Base-by-base conservation (phyloP, 1,284 basidiomycete genomes). In the Mycosarcoma mackinlayi region DNA sequence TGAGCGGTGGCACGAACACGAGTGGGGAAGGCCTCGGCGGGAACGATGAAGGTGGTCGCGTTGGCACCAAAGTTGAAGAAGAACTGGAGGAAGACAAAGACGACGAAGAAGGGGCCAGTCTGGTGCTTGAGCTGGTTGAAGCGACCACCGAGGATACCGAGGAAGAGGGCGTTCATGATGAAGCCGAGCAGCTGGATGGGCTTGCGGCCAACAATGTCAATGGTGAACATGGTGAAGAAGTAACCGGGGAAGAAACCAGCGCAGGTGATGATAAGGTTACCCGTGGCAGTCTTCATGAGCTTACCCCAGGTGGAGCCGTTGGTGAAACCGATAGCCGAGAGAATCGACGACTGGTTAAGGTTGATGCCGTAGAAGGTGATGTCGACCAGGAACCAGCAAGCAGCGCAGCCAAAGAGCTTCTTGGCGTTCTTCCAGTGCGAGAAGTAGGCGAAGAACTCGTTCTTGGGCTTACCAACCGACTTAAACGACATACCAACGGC, bases 301-400 rank as follows among this genome's bases (percentile, higher is more conserved):
- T 86, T 79, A 51, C 55, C 53, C 63, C 70, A 79, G 56, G 82
- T 79, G 45, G 79, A 76, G 9, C 84, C 82, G 18, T 55, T 82
- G 55, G 83, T 81, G 82, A 86, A 87, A 50, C 87, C 90, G 71
- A 90, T 88, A 73, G 88, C 89, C 72, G 89, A 87, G 39, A 87
- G 84, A 55, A 87, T 86, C 78, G 89, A 89, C 44, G 88, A 87
- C 7, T 89, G 90, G 85, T 93, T 93, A 59, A 93, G 86, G 57
- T 91, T 91, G 84, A 93, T 87, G 63, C 91, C 92, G 81, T 91
- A 82, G 85, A 93, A 93, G 27, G 83, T 85, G 65, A 92, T 88
- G 87, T 92, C 91, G 40, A 84, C 78, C 7, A 76, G 75, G 69
- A 79, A 84, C 82, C 77, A 79, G 51, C 47, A 57, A 47, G 63